Base-by-base conservation (phyloP, 176 grass and related monocot genomes). In the Zea luxurians region DNA sequence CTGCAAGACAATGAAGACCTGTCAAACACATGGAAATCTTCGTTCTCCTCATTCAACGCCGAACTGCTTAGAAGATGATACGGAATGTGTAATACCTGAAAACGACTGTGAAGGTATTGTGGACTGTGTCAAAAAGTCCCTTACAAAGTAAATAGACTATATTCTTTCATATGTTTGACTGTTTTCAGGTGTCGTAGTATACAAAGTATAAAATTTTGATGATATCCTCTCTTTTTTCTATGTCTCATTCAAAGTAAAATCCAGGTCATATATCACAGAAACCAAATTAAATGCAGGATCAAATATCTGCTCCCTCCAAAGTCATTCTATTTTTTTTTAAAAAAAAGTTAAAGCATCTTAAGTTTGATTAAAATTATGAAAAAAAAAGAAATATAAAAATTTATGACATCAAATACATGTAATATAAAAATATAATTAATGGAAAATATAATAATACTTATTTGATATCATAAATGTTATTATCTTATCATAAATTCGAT, bases 1-100 rank as follows among this genome's bases (percentile, higher is more conserved):
- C 64, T 93, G 91, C 83, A 97, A 91, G 82, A 97, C 91, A 4
- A 97, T 97, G 94, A 91, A 91, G 45, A 79, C 87, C 20, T 93
- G 94, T 71, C 94, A 97, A 89, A 93, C 84, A 4, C 84, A 41
- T 55, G 94, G 91, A 45, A 90, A 67, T 86, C 86, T 93, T 55
- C 89, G 65, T 7, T 93, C 94, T 36, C 94, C 94, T 53, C 94
- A 97, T 37, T 91, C 92, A 15, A 35, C 38, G 35, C 52, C 5
- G 34, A 85, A 73, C 43, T 49, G 16, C 74, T 75, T 77, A 57
- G 75, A 80, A 76, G 70, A 80, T 84, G 77, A 89, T 37, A 45
- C 54, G 1, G 42, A 58, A 79, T 73, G 82, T 44, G 45, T 59
- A 66, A 40, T 66, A 43, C 65, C 49, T n/a, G 83, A 80, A 82